Evolutionary conservation across 2,329 filamentous ascomycete species (phyloP), one percentile per base, ranked within the genome.

Genomic region (Verticillium zaregamsianum): DNA sequence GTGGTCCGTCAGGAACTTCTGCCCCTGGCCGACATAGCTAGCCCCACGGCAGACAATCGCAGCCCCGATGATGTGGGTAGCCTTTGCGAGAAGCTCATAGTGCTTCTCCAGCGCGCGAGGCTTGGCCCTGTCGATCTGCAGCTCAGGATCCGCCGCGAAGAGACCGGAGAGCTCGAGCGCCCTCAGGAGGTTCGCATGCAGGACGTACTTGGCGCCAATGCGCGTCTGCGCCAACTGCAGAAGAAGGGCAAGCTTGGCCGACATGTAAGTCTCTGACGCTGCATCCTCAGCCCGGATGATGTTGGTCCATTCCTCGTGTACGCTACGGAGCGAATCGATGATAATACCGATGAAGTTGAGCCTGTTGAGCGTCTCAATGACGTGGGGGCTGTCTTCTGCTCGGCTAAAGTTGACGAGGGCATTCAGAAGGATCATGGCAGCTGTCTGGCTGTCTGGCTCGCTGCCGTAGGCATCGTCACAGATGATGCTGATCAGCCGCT

Each of bases 401-500:
- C 86, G 87, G 55, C 90, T 90, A 59, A 97, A 79, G 54, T 87
- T 85, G 35, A 96, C 87, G 15, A 98, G 77, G 1, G 90, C 86
- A 60, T 90, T 88, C 37, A 99, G 81, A n/a, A 98, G 82, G 40
- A 97, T 84, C 54, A 98, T 80, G 12, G 95, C 93, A 1, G 94
- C 90, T 3, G 96, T 88, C 71, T 96, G 91, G 73, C 92, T 96
- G 14, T 83, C 85, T 40, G 90, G 85, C 70, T 94, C 90, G 45
- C 93, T 92, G 63, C 90, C 88, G 73, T 93, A 94, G 23, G 93
- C 93, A 77, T 99, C 95, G 70, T 99, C 95, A 71, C 93, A 97
- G 54, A 97, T 82, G 31, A 92, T 87, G 68, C 94, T 92, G 63
- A 98, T 84, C 45, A 98, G 81, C 60, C 90, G 85, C 69, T 92